Conservation (phyloP, 345 rosid species). For the Turritis glabra region DNA sequence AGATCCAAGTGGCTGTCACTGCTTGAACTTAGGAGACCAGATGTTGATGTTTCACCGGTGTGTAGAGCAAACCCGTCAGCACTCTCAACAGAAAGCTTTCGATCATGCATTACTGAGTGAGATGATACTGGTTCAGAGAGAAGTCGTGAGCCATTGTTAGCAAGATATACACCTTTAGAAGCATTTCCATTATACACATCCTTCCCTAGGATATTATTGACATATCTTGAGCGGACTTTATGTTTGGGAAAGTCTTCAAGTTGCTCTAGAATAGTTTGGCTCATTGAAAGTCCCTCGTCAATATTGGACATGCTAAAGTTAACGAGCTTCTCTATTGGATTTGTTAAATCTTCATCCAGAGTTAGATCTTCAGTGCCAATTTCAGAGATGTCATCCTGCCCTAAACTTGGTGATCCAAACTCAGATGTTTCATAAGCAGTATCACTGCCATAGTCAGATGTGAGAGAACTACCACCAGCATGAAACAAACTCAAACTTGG, state of each 20-base stretch:
- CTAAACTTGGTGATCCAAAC: constrained; percentile 76
- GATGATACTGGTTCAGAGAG: constrained; percentile 61
- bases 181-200: constrained; percentile 57
- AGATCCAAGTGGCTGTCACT: constrained; percentile 62
- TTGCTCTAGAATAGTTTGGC: constrained; percentile 90
- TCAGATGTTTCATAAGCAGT: constrained; percentile 94
- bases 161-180: constrained; percentile 50
- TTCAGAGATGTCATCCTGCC: constrained; percentile 68
- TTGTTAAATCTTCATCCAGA: constrained; percentile 74
- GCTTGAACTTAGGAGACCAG: constrained; percentile 60
- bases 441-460: constrained; percentile 96
- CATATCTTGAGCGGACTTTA: constrained; percentile 54
- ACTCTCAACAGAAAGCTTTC: constrained; percentile 74
- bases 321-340: constrained; percentile 83
- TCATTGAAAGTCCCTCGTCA: constrained; percentile 94
- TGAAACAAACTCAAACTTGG: constrained; percentile 55
- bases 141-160: constrained; percentile 56
- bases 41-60: constrained; percentile 66
- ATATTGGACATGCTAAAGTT: constrained; percentile 89
- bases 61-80: constrained; percentile 64
- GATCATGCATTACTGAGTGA: constrained; percentile 57
- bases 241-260: constrained; percentile 84
- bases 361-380: constrained; percentile 66
- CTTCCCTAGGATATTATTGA: constrained; percentile 48
- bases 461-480: constrained; percentile 61